Evolutionary conservation across 2,329 filamentous ascomycete species (phyloP).

Genomic region (Aspergillus sp.): DNA sequence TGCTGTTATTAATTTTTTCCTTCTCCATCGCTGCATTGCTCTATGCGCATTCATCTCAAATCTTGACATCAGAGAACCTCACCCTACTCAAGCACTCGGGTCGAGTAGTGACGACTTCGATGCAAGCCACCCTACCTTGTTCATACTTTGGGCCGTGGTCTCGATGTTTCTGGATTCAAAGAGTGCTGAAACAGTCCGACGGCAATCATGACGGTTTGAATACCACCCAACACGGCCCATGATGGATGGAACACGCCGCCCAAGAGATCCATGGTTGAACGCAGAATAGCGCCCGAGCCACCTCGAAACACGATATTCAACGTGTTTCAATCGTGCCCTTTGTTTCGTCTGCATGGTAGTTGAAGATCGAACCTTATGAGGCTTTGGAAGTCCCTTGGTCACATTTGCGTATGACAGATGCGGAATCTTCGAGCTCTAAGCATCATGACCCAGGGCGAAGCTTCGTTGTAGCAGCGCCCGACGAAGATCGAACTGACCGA

Average conservation of each 20-base stretch:
- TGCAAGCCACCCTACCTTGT: neutral
- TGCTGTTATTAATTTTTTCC: neutral
- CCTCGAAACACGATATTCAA: neutral
- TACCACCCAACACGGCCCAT: neutral
- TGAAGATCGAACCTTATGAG: neutral
- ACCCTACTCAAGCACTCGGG: neutral
- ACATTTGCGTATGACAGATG: neutral
- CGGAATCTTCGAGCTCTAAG: neutral
- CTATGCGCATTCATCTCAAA: neutral
- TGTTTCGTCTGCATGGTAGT: neutral
- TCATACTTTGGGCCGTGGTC: neutral
- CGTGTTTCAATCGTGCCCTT: neutral
- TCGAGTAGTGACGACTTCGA: neutral
- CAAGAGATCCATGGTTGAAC: slow-evolving; percentile 6
- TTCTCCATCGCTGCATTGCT: neutral
- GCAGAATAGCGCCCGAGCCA: neutral
- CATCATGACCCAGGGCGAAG: slow-evolving; percentile 7
- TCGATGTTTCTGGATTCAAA: neutral
- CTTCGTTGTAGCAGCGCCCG: slow-evolving; percentile 3
- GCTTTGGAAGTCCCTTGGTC: neutral
- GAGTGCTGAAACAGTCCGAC: neutral
- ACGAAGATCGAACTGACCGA: slow-evolving; percentile 12
- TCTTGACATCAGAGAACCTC: neutral
- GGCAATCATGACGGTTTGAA: neutral
- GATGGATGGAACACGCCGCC: neutral